Base-by-base conservation (phyloP, 768 basidiomycete genomes). In the Mycena leptocephala region DNA sequence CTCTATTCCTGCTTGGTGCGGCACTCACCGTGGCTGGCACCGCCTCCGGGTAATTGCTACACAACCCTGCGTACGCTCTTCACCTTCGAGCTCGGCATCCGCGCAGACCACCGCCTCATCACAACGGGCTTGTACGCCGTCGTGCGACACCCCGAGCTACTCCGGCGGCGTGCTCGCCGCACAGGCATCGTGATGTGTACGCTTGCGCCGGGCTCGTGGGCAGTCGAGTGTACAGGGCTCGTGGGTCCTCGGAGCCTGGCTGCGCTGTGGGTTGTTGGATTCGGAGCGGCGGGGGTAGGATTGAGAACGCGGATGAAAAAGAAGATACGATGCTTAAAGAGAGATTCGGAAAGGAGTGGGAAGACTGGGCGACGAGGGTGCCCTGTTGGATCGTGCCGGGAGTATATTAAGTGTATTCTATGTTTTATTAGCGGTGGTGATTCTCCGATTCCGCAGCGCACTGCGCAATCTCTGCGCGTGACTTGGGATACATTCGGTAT, bases 1-100 rank as follows among this genome's bases (percentile, higher is more conserved):
- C 10, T 1, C 9, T n/a, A 2, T 65, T 65, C n/a, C 30, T 65
- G 18, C 1, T 11, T 80, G 75, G 69, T 28, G 35, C 63, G 2
- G 14, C 22, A 3, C 64, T 69, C 13, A 67, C 30, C n/a, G 20
- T 72, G 5, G 7, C 28, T 7, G 75, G 70, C 28, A 22, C 64
- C 32, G 56, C 1, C 20, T 71, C 4, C 63, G 75, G 20, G 9
- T 75, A 1, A 59, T 73, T 87, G 82, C 69, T 86, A 83, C 79
- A 79, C 72, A 20, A 72, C 78, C 28, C 80, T 87, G 14, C 85
- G 84, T 30, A 35, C 55, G 8, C 73, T 84, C 20, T 86, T 85
- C 79, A 87, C 84, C 28, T 65, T 65, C 72, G 82, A 88, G 71
- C 79, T 87, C 41, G 82, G 82, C 26, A 82, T 88, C 64, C 83